Conservation (phyloP, 768 basidiomycete species). For the Rubroboletus satanas region DNA sequence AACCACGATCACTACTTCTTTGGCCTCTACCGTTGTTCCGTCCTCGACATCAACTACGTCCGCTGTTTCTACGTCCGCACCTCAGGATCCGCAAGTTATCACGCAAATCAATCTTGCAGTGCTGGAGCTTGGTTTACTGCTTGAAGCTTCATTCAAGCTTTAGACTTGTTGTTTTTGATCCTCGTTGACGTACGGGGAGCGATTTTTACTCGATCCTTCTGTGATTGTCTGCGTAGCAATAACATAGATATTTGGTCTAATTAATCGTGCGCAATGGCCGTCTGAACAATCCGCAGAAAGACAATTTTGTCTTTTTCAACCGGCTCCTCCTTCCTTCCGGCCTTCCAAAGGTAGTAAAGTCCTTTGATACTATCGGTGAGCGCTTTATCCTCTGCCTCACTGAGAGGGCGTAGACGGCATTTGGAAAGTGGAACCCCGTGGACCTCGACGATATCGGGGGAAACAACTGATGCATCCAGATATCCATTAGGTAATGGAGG, state of each 20-base stretch:
- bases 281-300: conserved; percentile 36
- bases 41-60: conserved; percentile 6
- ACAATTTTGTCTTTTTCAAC: conserved; percentile 22
- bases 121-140: conserved; percentile 22
- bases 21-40: conserved; percentile 1
- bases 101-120: conserved; percentile 24
- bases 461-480: conserved; percentile 10
- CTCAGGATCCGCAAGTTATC: conserved; percentile 21
- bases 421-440: conserved; percentile 8
- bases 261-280: conserved; percentile 24
- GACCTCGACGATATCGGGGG: conserved; percentile 15
- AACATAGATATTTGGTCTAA: not conserved
- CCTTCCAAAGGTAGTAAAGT: conserved; percentile 58
- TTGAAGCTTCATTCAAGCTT: conserved; percentile 11
- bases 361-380: conserved; percentile 52
- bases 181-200: not conserved
- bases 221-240: not conserved
- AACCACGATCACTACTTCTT: conserved; percentile 9
- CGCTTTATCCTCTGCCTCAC: conserved; percentile 34
- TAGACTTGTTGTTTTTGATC: not conserved
- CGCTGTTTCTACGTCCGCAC: conserved; percentile 14
- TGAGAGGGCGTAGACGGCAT: not conserved
- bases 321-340: conserved; percentile 27
- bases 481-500: conserved; percentile 14
- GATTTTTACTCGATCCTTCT: not conserved